Evolutionary conservation across 768 basidiomycete genomes (phyloP).

Genomic region (Arthromyces matolae): DNA sequence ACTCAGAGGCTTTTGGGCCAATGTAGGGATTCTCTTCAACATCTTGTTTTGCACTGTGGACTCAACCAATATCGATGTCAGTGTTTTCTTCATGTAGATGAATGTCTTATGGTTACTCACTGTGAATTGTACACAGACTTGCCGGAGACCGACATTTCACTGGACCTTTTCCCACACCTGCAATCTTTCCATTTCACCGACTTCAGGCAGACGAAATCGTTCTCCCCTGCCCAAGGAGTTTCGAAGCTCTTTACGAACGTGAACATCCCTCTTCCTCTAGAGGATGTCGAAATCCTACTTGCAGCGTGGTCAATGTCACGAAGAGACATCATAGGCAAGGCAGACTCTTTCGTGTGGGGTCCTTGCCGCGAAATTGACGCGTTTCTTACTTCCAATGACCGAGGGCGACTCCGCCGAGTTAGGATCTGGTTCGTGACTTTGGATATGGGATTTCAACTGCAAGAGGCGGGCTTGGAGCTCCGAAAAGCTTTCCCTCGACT

Average conservation of each 20-base stretch:
- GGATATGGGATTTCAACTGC: neutral
- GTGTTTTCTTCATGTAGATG: neutral
- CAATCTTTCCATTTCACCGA: constrained; percentile 1
- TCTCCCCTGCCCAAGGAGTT: constrained; percentile 4
- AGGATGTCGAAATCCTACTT: constrained; percentile 1
- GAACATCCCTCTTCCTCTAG: neutral
- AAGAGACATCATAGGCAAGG: constrained; percentile 1
- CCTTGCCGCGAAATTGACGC: constrained; percentile 3
- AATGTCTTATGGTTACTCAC: too few relatives aligned
- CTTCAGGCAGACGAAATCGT: constrained; percentile 3
- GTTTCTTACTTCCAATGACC: constrained; percentile 3
- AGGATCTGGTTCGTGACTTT: constrained; percentile 1
- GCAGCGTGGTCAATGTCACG: neutral
- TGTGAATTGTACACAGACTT: constrained; percentile 1
- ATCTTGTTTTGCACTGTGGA: constrained; percentile 2
- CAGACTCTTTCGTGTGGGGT: constrained; percentile 2
- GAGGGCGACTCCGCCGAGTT: constrained; percentile 1
- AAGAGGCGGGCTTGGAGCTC: neutral
- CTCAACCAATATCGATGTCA: constrained; percentile 8
- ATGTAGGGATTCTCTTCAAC: neutral
- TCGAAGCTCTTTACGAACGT: constrained; percentile 1
- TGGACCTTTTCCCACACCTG: constrained; percentile 3
- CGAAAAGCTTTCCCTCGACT: neutral
- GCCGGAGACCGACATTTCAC: constrained; percentile 1
- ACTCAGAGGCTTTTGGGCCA: neutral